phyloP scores from a whole-genome alignment of 2,329 filamentous ascomycete genomes.

The Aspergillaceae sp. region DNA sequence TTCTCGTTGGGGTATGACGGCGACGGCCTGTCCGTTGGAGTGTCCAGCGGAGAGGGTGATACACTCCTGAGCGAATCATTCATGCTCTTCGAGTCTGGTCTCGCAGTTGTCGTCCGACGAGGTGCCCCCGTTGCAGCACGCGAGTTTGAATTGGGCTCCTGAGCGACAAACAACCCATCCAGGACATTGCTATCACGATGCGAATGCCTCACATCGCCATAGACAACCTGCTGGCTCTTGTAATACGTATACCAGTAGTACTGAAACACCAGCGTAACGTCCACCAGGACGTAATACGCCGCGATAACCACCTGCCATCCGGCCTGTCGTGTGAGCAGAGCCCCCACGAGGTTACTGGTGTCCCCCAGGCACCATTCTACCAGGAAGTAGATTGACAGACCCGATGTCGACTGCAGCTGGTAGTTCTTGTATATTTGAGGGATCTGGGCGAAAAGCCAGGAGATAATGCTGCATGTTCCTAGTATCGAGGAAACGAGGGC shows the following conservation, averaged over 20 bases:
- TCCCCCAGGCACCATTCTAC: slow-evolving; percentile 60
- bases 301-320: slow-evolving; percentile 59
- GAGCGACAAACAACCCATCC: slow-evolving; percentile 21
- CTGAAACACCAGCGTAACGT: slow-evolving; percentile 53
- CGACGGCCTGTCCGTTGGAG: slow-evolving; percentile 11
- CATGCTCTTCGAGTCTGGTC: slow-evolving; percentile 11
- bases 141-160: no score
- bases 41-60: slow-evolving; percentile 6
- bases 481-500: slow-evolving; percentile 54
- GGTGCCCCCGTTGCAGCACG: no score
- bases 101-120: no score
- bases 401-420: slow-evolving; percentile 54
- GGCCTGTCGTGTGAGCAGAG: slow-evolving; percentile 55
- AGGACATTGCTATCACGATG: slow-evolving; percentile 20
- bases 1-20: slow-evolving; percentile 30
- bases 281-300: slow-evolving; percentile 58
- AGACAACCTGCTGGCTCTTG: slow-evolving; percentile 39
- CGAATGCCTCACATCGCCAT: slow-evolving; percentile 18
- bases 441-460: slow-evolving; percentile 61
- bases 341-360: slow-evolving; percentile 54
- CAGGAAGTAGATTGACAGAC: slow-evolving; percentile 57
- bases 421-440: slow-evolving; percentile 64
- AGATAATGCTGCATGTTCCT: slow-evolving; percentile 54
- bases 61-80: slow-evolving; percentile 16
- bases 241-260: slow-evolving; percentile 58